These are phyloP conservation scores for Botrytis pseudocinerea DNA, from an alignment of 2,329 filamentous ascomycete species.

Conservation along the genomic window DNA sequence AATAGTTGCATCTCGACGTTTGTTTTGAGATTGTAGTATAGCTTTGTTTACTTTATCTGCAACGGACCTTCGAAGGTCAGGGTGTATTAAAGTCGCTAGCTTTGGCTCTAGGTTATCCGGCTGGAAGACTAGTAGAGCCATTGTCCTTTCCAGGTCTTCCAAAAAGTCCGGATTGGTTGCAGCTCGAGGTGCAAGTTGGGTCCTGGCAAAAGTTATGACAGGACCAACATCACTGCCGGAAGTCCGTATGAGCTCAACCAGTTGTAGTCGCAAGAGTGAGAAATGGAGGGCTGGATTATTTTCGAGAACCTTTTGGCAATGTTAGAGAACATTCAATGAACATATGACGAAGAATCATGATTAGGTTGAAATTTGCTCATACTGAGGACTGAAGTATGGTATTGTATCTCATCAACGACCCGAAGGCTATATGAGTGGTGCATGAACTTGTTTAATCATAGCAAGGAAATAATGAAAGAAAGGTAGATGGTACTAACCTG, in stretches of 20 bases:
- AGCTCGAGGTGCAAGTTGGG: conserved; percentile 83
- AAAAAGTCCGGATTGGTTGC: conserved; percentile 80
- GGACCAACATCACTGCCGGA: conserved; percentile 68
- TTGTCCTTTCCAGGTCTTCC: conserved; percentile 85
- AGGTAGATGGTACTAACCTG: conserved; percentile 70
- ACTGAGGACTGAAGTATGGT: conserved; percentile 78
- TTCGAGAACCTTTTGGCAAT: conserved; percentile 67
- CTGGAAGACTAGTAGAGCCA: conserved; percentile 87
- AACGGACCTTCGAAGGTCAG: conserved; percentile 77
- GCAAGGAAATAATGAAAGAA: conserved; percentile 45
- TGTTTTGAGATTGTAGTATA: conserved; percentile 72
- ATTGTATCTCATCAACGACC: conserved; percentile 86
- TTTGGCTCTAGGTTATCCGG: conserved; percentile 76
- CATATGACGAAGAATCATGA: conserved; percentile 21
- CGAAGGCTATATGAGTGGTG: conserved; percentile 97
- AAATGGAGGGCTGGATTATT: conserved; percentile 83
- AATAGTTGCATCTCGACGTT: conserved; percentile 77
- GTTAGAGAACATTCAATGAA: conserved; percentile 26
- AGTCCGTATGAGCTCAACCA: conserved; percentile 86
- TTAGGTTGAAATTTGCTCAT: conserved; percentile 59
- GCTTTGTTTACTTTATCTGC: conserved; percentile 87
- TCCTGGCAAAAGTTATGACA: conserved; percentile 83
- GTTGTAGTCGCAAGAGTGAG: conserved; percentile 81
- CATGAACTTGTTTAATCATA: conserved; percentile 97
- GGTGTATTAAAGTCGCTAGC: conserved; percentile 74